A percentile compares a stretch with the other conserved stretches of the same genome.
These are phyloP conservation scores for Forsythia suspensa DNA, from an alignment of 257 asterid genomes.

Conservation along the genomic window DNA sequence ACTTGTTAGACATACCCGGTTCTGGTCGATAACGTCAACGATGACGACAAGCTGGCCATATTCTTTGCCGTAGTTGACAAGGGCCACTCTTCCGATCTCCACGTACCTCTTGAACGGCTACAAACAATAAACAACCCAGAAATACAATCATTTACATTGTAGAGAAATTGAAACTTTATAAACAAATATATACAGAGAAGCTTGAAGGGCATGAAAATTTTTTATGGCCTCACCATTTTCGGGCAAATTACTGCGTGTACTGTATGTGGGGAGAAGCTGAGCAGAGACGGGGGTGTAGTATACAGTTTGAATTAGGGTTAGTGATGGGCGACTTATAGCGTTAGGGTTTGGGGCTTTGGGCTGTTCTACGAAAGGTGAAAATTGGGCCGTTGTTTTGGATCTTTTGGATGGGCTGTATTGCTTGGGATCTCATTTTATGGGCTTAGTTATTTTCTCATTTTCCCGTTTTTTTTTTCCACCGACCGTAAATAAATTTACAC, in stretches of 20 bases:
- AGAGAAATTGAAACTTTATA: neutral
- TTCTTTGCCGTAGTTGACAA: slow-evolving; percentile 85
- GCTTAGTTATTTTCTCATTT: too few species aligned
- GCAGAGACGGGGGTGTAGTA: neutral
- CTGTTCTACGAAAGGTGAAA: too few species aligned
- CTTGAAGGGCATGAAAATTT: neutral
- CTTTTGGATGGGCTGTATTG: too few species aligned
- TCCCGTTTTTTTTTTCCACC: too few species aligned
- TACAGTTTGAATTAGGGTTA: neutral
- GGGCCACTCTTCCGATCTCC: slow-evolving; percentile 92
- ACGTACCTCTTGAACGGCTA: slow-evolving; percentile 97
- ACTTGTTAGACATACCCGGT: slow-evolving; percentile 44
- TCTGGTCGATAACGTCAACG: slow-evolving; percentile 88
- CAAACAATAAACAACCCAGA: neutral
- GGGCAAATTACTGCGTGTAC: neutral
- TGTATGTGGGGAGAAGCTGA: neutral
- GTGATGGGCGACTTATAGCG: neutral
- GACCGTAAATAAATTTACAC: too few species aligned
- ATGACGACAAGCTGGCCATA: slow-evolving; percentile 88
- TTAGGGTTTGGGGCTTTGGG: too few species aligned
- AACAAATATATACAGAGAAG: neutral
- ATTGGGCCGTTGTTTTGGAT: too few species aligned
- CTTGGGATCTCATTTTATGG: too few species aligned
- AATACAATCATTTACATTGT: neutral
- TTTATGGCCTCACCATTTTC: slow-evolving; percentile 25